Evolutionary conservation across 257 asterid genomes (phyloP).

Genomic region (Nicotiana undulata): DNA sequence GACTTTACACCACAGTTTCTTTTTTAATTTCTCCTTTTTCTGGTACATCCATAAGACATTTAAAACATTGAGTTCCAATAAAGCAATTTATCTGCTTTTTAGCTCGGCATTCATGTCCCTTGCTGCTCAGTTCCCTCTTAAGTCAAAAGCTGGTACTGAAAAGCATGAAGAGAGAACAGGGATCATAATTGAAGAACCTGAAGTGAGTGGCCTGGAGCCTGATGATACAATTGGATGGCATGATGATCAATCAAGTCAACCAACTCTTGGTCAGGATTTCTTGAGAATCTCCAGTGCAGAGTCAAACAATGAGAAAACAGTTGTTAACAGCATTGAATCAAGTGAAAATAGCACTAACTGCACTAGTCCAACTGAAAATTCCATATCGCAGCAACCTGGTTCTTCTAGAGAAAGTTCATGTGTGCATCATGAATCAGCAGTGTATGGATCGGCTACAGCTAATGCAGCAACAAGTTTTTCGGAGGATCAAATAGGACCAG

Average conservation of each 20-base stretch:
- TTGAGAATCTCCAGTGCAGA: conserved; percentile 8
- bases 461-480: conserved; percentile 9
- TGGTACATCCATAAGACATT: neutral
- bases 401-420: conserved; percentile 28
- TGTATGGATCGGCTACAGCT: neutral
- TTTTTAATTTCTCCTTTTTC: neutral
- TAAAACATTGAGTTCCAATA: neutral
- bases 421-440: conserved; percentile 32
- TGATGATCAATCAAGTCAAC: conserved; percentile 25
- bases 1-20: neutral
- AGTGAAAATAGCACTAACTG: conserved; percentile 22
- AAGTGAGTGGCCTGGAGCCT: conserved; percentile 32
- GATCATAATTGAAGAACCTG: conserved; percentile 34
- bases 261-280: conserved; percentile 25
- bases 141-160: conserved; percentile 23
- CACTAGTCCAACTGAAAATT: conserved; percentile 20
- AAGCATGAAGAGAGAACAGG: conserved; percentile 29
- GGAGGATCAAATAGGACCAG: conserved; percentile 42
- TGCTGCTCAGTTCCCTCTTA: conserved; percentile 40
- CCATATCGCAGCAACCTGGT: conserved; percentile 26
- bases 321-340: conserved; percentile 21
- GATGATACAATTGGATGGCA: conserved; percentile 37
- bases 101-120: conserved; percentile 51
- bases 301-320: conserved; percentile 19
- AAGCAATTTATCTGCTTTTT: conserved; percentile 13